Conservation (phyloP, 495 filamentous ascomycete genomes). For the Tuber melanosporum region DNA sequence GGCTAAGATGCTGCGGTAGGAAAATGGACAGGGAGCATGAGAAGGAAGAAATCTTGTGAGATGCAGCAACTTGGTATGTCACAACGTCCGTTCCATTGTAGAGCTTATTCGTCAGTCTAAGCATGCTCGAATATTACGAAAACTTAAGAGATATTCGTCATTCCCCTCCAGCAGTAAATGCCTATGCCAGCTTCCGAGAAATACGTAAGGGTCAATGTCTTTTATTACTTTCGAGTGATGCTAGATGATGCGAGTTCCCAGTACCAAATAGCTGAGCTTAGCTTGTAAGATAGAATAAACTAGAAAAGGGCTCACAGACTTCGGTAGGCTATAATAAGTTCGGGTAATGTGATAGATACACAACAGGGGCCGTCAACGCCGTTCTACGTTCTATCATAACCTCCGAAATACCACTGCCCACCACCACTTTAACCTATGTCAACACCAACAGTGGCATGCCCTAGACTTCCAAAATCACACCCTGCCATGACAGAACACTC, state of each 20-base stretch:
- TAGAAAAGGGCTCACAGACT: not conserved
- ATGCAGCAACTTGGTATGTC: not conserved
- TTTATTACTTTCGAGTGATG: not conserved
- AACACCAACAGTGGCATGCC: not conserved
- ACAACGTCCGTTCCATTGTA: not conserved
- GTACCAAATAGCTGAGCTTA: not conserved
- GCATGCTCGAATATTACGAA: not conserved
- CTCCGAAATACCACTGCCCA: not conserved
- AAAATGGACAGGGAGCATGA: not conserved
- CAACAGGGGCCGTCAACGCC: not conserved
- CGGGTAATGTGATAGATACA: not conserved
- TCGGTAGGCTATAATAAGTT: not conserved
- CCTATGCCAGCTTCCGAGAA: not conserved
- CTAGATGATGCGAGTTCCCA: not conserved
- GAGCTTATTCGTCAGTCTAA: not conserved
- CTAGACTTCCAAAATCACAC: not conserved
- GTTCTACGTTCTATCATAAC: not conserved
- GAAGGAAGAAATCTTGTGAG: not conserved
- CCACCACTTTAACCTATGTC: not conserved
- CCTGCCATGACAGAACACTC: not conserved
- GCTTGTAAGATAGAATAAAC: not conserved
- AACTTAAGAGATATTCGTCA: not conserved
- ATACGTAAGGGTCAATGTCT: not conserved
- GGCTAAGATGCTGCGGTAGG: not conserved
- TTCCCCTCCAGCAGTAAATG: not conserved